Evolutionary conservation across 495 filamentous ascomycete species (phyloP).

Genomic region (Cenococcum geophilum): DNA sequence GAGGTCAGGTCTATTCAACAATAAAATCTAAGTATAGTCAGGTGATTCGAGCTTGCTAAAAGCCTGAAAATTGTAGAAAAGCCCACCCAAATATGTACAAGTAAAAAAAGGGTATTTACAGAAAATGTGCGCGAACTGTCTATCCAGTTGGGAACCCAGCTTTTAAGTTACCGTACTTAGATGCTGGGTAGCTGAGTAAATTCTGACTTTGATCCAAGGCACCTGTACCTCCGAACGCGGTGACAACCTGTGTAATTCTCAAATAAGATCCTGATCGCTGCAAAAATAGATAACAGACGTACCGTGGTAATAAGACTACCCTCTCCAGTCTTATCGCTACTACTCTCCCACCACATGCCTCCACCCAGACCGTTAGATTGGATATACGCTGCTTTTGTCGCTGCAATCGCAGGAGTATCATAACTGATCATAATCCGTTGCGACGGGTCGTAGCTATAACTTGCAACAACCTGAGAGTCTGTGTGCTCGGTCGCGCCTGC

Average conservation of each 20-base stretch:
- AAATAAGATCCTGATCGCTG: neutral
- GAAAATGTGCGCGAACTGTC: neutral
- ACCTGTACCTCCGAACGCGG: constrained; percentile 20
- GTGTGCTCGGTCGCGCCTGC: constrained; percentile 44
- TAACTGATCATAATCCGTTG: constrained; percentile 63
- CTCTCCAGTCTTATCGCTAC: constrained; percentile 56
- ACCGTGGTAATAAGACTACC: constrained; percentile 29
- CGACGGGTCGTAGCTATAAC: constrained; percentile 61
- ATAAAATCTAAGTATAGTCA: no score
- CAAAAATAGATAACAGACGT: constrained; percentile 2
- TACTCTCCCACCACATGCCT: constrained; percentile 88
- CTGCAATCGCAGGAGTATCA: constrained; percentile 57
- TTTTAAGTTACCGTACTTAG: constrained; percentile 32
- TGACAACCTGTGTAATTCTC: constrained; percentile 17
- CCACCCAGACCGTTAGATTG: constrained; percentile 60
- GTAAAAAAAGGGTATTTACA: no score
- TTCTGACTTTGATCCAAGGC: constrained; percentile 25
- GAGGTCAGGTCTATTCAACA: no score
- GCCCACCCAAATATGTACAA: no score
- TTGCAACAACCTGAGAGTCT: constrained; percentile 51
- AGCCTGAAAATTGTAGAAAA: no score
- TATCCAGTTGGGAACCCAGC: constrained; percentile 17
- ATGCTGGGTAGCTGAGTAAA: constrained; percentile 21
- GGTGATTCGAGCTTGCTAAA: no score
- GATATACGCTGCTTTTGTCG: constrained; percentile 62